Conservation (phyloP, 768 basidiomycete species). For the Pleurotus tuber-regium region DNA sequence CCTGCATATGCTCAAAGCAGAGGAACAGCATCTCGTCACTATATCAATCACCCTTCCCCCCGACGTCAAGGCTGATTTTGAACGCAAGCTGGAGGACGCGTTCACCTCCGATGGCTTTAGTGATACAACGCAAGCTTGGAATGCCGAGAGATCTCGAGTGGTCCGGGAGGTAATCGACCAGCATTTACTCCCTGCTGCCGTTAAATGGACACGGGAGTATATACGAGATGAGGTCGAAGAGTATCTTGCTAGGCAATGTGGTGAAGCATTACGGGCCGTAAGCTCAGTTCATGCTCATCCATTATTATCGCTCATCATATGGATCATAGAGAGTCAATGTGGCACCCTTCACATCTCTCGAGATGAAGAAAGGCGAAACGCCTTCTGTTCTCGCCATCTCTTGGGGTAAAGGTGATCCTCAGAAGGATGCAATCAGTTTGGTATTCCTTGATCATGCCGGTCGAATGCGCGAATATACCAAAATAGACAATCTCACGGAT, state of each 20-base stretch:
- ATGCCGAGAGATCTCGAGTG: conserved; percentile 75
- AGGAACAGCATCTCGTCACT: conserved; percentile 83
- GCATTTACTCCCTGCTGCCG: conserved; percentile 78
- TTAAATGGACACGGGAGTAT: conserved; percentile 89
- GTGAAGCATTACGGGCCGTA: conserved; percentile 68
- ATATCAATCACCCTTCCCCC: conserved; percentile 67
- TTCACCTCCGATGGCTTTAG: conserved; percentile 84
- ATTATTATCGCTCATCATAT: too few species aligned
- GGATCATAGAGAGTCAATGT: conserved; percentile 71
- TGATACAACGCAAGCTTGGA: conserved; percentile 88
- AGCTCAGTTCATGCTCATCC: conserved; percentile 23
- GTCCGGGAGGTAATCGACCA: conserved; percentile 78
- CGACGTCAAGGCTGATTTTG: conserved; percentile 62
- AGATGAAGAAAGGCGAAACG: conserved; percentile 67
- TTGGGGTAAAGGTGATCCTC: conserved; percentile 94
- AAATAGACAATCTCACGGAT: conserved; percentile 85
- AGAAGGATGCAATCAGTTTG: conserved; percentile 82
- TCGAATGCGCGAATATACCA: conserved; percentile 84
- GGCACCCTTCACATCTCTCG: conserved; percentile 63
- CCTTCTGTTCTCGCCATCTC: conserved; percentile 86
- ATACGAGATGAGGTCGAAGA: conserved; percentile 91
- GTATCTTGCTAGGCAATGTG: conserved; percentile 65
- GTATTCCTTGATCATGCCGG: conserved; percentile 89
- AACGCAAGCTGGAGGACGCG: conserved; percentile 73
- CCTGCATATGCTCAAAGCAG: conserved; percentile 87